Base-by-base conservation (phyloP, 148 eudicot species). In the Rhododendron ovatum region DNA sequence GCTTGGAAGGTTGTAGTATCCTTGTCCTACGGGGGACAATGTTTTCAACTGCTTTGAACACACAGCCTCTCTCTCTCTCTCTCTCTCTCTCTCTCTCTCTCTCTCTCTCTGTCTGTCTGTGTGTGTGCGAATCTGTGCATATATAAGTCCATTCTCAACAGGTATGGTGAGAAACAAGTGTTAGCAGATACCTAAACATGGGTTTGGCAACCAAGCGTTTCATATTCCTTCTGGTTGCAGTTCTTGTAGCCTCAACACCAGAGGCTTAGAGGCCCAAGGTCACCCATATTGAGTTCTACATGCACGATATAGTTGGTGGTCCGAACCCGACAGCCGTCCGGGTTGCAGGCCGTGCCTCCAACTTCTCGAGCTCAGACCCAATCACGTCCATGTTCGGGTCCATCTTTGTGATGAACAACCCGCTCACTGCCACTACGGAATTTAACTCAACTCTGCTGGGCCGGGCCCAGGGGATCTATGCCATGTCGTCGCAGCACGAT, bases 391-490 rank as follows among this genome's bases (percentile, higher is more conserved):
- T 81, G 69, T 81, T 81, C 8, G 83, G 83, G 33, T 53, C 83
- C 4, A 81, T 81, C 71, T 57, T 15, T 67, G 57, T 55, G 13
- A 81, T 81, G 83, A 71, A 81, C 83, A 55, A 81, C 71, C 83
- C 83, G 15, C 71, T 81, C 83, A 81, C 83, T 12, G 26, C 24
- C 83, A 7, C 69, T 17, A 28, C 83, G 2, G 12, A 33, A 18
- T 20, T 55, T 30, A 82, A 82, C 47, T 82, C 84, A 24, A 82
- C 84, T 3, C 20, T 37, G 45, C 18, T 82, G 30, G 84, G 84
- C 73, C 84, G 73, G 7, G 84, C 84, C 35, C 84, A 82, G 20
- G 73, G 84, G 14, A 82, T 82, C 59, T 82, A 57, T 37, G 84
- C 50, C 4, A 55, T 57, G 83, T 81, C 71, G 20, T 81, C 83